Evolutionary conservation across 176 grass and related monocot genomes (phyloP), one percentile per base, ranked within the genome.

Genomic region (Oryza punctata): DNA sequence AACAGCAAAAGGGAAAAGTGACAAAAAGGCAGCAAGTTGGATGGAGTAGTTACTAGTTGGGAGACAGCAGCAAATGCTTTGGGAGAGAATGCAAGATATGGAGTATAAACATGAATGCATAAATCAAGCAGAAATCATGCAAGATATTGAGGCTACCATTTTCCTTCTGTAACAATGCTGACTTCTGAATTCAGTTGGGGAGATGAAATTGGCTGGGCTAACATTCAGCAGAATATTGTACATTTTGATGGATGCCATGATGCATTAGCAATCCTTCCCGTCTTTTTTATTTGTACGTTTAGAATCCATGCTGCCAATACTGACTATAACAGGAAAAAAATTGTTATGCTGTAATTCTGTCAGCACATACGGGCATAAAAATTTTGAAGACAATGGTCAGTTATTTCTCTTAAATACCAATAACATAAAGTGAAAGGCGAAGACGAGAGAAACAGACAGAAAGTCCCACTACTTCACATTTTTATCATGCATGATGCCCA

Each of bases 51-150:
- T 50, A 13, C 3, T 18, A 18, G 47, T 0, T 35, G 33, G 47
- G 1, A 50, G 47, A 18, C 15, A 5, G 15, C 47, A 50, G 15
- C 0, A 83, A 49, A 74, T 80, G 77, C 43, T 52, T 66, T 68
- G 69, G 44, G 25, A 54, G 7, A 16, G 23, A 28, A 27, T 45
- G 11, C 40, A 43, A 7, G 41, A 43, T 43, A 43, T 43, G 41
- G 10, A 47, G 50, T 7, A 54, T 65, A 63, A 11, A 41, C 75
- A 81, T 40, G 69, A 26, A 80, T 63, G 37, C 41, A 46, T 19
- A 71, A 89, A 89, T 70, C 70, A 65, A 52, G 64, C 76, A 46
- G 54, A 71, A 89, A 89, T 70, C 70, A 65, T 64, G 64, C 76
- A 24, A 59, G 29, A 75, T 26, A 79, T 61, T 88, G 67, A 26